Base-by-base conservation (phyloP, 345 rosid species). In the Citrus reticulata region DNA sequence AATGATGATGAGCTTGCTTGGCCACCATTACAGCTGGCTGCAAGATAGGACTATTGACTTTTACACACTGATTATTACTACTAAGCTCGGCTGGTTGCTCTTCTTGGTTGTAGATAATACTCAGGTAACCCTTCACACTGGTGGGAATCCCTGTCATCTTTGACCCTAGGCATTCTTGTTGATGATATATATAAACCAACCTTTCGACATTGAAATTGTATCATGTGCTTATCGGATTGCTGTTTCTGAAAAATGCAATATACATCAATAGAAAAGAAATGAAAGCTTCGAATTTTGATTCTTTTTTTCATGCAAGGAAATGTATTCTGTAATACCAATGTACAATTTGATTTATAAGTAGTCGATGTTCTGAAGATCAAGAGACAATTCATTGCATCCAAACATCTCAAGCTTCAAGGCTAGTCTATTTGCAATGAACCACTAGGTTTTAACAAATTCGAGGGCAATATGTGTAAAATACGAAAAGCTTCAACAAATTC, bases 1-100 rank as follows among this genome's bases (percentile, higher is more conserved):
- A 83, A 86, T 60, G 98, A 95, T 68, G 89, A 91, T 22, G 95
- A 88, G 82, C 86, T 95, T 80, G 95, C 90, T 57, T 89, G 92
- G 83, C 90, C 92, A 77, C 92, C 93, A 9, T 76, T 91, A 42
- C 91, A 87, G 78, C 91, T 81, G 77, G 84, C 79, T 87, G 88
- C 87, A 74, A 80, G 77, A 70, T 79, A 85, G 83, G 29, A 73
- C 63, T 37, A 71, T 74, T 70, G n/a, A 9, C 70, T 7, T 13
- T 30, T 16, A 51, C 29, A 27, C 20, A 17, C 30, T 11, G 27
- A 37, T 51, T 46, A 69, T 51, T 63, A 69, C 60, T 30, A 3
- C 32, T 6, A 65, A 29, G 34, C 24, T 32, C 8, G 62, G 68
- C 19, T 29, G 34, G 7, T 62, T 35, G 34, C 64, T 35, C 5